These are phyloP conservation scores for Rhizopogon vinicolor DNA, from an alignment of 768 basidiomycete genomes.

Conservation along the genomic window DNA sequence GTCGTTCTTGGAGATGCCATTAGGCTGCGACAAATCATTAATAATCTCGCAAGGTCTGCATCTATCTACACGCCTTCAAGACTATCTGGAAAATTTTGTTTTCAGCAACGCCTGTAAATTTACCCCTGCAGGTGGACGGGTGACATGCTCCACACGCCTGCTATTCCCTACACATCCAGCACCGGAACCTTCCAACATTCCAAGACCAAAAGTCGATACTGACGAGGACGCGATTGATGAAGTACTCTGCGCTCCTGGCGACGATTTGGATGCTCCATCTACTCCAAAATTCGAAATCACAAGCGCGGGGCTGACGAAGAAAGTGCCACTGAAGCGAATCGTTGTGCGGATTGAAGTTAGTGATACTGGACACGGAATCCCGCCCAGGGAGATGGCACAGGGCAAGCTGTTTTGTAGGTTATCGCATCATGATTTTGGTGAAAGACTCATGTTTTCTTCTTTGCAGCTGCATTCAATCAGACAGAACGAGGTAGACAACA, in stretches of 20 bases:
- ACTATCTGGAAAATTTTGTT: background rate
- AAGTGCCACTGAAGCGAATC: conserved; percentile 46
- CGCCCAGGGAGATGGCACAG: conserved; percentile 62
- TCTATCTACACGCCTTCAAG: background rate
- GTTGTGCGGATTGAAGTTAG: conserved; percentile 83
- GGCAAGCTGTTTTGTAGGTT: conserved; percentile 66
- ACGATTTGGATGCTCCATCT: conserved; percentile 25
- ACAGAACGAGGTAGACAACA: conserved; percentile 74
- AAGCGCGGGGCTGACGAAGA: background rate
- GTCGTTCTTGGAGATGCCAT: conserved; percentile 83
- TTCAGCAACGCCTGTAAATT: conserved; percentile 77
- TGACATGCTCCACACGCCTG: conserved; percentile 65
- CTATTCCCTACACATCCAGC: conserved; percentile 28
- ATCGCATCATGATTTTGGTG: background rate
- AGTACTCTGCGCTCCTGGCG: conserved; percentile 20
- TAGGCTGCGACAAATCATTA: conserved; percentile 74
- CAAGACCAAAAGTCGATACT: conserved; percentile 1
- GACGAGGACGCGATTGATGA: conserved; percentile 20
- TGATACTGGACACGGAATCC: conserved; percentile 69
- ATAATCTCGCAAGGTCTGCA: conserved; percentile 70
- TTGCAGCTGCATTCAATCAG: conserved; percentile 67
- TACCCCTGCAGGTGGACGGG: conserved; percentile 62
- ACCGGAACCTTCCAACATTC: conserved; percentile 7
- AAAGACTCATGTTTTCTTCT: conserved; percentile 5
- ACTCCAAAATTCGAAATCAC: background rate